phyloP scores from a whole-genome alignment of 768 basidiomycete genomes.

The Russula sp. region DNA sequence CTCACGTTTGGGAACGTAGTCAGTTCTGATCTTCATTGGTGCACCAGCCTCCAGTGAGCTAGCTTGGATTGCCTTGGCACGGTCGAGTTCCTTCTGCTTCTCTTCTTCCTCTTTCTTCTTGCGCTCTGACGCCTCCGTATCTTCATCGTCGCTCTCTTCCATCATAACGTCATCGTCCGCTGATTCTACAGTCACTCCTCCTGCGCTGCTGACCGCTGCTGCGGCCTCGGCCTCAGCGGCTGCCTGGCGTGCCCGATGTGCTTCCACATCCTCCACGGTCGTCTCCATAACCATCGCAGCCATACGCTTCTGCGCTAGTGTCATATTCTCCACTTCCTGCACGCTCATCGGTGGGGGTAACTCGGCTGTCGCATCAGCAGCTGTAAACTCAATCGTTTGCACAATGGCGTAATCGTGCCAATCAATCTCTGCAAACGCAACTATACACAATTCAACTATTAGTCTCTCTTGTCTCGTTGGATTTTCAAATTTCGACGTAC shows the following conservation, averaged over 20 bases:
- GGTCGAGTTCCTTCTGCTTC: constrained; percentile 63
- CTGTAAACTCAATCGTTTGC: constrained; percentile 96
- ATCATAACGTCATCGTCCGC: constrained; percentile 66
- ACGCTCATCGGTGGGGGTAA: constrained; percentile 96
- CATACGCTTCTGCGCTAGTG: constrained; percentile 95
- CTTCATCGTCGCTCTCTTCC: constrained; percentile 85
- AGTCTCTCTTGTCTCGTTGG: constrained; percentile 16
- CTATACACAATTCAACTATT: constrained; percentile 38
- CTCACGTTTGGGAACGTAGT: constrained; percentile 92
- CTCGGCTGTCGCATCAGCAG: constrained; percentile 85
- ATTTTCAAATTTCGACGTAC: constrained; percentile 46
- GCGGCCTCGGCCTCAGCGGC: constrained; percentile 84
- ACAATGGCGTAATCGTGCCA: constrained; percentile 99
- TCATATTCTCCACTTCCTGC: constrained; percentile 94
- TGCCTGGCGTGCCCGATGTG: constrained; percentile 74
- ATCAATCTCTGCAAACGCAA: constrained; percentile 95
- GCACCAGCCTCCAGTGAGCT: constrained; percentile 68
- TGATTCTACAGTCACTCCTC: constrained; percentile 42
- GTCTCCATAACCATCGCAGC: constrained; percentile 98
- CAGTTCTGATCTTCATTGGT: constrained; percentile 92
- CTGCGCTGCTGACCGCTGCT: constrained; percentile 67
- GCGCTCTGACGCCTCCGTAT: constrained; percentile 55
- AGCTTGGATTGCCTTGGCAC: constrained; percentile 77
- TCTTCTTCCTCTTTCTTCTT: constrained; percentile 71
- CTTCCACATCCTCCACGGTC: constrained; percentile 81